Conservation (phyloP, 2,329 filamentous ascomycete genomes). For the Botrytis porri region DNA sequence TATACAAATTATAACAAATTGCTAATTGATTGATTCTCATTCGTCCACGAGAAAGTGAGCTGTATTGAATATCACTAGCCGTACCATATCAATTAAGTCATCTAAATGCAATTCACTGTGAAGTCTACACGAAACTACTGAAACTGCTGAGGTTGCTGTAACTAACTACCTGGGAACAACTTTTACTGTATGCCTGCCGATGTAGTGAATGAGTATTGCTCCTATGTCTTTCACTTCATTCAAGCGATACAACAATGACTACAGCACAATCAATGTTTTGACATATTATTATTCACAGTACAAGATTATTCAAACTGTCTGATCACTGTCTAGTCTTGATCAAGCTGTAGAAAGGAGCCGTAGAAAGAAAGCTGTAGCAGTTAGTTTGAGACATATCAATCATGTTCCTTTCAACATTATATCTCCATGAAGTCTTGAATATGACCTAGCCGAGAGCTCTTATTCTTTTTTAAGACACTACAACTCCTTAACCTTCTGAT, state of each 20-base stretch:
- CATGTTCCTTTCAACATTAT: neutral
- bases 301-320: neutral
- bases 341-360: neutral
- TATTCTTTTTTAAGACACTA: neutral
- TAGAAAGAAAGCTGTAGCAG: neutral
- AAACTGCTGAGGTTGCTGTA: neutral
- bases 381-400: neutral
- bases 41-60: neutral
- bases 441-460: neutral
- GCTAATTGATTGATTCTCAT: neutral
- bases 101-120: neutral
- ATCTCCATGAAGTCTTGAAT: neutral
- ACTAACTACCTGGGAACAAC: neutral
- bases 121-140: neutral
- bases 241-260: neutral
- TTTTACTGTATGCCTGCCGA: neutral
- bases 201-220: neutral
- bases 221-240: neutral
- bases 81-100: neutral
- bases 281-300: accelerated
- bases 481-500: neutral
- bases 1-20: neutral
- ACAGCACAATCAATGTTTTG: neutral
- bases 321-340: neutral
- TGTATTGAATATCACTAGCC: neutral